Base-by-base conservation (phyloP, 2,329 filamentous ascomycete genomes). In the Calonectria pseudoturangicola region DNA sequence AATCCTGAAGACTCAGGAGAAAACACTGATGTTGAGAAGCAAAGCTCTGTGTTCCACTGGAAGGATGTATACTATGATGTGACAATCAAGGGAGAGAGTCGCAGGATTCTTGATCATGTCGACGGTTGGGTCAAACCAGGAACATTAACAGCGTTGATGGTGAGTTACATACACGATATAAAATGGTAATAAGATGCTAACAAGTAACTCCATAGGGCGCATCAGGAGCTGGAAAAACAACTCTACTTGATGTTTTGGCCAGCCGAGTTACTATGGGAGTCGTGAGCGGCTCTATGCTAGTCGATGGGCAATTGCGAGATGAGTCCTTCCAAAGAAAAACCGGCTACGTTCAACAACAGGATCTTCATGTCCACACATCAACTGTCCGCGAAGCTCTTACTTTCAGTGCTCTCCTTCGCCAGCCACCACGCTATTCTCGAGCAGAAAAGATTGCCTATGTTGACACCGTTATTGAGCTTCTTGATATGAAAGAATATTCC, bases 141-240 rank as follows among this genome's bases (percentile, higher is more conserved):
- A 64, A 94, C 92, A 21, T 83, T 93, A 36, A 94, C 92, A 16
- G 92, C 92, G 36, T 86, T 93, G 0, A 94, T 94, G 92, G 91
- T 84, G 82, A 87, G 50, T 88, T 21, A 18, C 16, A 18, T 7
- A 28, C 15, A 3, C 13, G 97, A 75, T 95, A 96, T 83, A 94
- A 94, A 3, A 94, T 94, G 66, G 96, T 93, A 15, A 84, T n/a
- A 95, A 66, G 33, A 10, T 2, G 30, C 70, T 72, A 12, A 72
- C 58, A 21, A 21, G 12, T 21, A 6, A 36, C 10, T 27, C 9
- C 41, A 4, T 8, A 73, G 76, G 77, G 77, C 85, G 93, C 95
- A 13, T 94, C 93, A 21, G 94, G 95, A 77, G 95, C 95, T 21
- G 95, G 95, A 63, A 97, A 97, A 83, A 97, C 95, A 0, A 97